These are phyloP conservation scores for Rutstroemia sp. DNA, from an alignment of 2,329 filamentous ascomycete species.

Conservation along the genomic window DNA sequence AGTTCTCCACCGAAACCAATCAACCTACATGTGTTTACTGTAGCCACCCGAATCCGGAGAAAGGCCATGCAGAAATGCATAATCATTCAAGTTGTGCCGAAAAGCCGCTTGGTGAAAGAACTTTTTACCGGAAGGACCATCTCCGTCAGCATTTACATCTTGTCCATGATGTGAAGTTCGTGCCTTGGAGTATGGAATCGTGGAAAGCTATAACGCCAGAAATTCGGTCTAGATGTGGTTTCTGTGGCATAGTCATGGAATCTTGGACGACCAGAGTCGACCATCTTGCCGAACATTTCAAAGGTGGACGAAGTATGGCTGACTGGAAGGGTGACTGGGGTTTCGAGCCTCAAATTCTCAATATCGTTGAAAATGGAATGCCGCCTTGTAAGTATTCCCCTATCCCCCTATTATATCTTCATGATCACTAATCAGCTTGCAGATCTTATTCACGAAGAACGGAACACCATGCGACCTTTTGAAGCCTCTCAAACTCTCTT, in stretches of 20 bases:
- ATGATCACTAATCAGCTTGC: slow-evolving; percentile 14
- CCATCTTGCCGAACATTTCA: slow-evolving; percentile 62
- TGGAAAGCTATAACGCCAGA: slow-evolving; percentile 55
- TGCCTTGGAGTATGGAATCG: slow-evolving; percentile 55
- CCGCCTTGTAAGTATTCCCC: slow-evolving; percentile 50
- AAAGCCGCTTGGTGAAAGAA: slow-evolving; percentile 51
- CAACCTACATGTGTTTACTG: slow-evolving; percentile 52
- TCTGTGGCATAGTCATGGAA: slow-evolving; percentile 55
- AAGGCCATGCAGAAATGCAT: slow-evolving; percentile 49
- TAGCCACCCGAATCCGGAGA: slow-evolving; percentile 45
- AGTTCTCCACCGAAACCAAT: slow-evolving; percentile 52
- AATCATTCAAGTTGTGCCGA: slow-evolving; percentile 61
- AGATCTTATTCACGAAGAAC: slow-evolving; percentile 59
- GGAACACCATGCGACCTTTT: slow-evolving; percentile 48
- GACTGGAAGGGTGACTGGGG: slow-evolving; percentile 67
- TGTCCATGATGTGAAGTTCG: slow-evolving; percentile 53
- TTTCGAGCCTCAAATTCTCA: slow-evolving; percentile 52
- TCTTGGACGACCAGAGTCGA: slow-evolving; percentile 54
- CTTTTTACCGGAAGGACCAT: slow-evolving; percentile 61
- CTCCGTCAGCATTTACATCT: slow-evolving; percentile 58
- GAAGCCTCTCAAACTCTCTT: slow-evolving; percentile 34
- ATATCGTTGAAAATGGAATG: slow-evolving; percentile 60
- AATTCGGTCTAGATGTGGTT: slow-evolving; percentile 57
- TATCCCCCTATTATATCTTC: slow-evolving; percentile 21
- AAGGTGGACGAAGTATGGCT: slow-evolving; percentile 57